A percentile compares a stretch with the other conserved stretches of the same genome.
Conservation (phyloP, 768 basidiomycete genomes). For the Boletus vermiculosoides region DNA sequence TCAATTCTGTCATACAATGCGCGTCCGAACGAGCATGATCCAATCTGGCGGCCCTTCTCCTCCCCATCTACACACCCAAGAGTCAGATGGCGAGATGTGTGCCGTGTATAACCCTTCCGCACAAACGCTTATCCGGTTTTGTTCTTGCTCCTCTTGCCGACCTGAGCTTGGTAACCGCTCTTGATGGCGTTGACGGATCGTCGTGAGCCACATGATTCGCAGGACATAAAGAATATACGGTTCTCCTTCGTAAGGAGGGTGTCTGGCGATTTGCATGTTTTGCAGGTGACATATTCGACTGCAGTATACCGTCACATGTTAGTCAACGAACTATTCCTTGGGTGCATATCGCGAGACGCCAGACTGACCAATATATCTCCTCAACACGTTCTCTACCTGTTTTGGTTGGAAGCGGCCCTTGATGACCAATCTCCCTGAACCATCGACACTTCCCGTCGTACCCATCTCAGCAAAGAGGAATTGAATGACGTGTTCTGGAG, state of each 20-base stretch:
- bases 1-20: conserved; percentile 11
- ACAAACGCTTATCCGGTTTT: conserved; percentile 57
- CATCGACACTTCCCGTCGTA: conserved; percentile 95
- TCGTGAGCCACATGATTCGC: conserved; percentile 86
- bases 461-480: conserved; percentile 98
- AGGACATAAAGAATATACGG: conserved; percentile 97
- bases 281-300: conserved; percentile 99
- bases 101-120: conserved; percentile 20
- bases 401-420: conserved; percentile 98
- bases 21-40: conserved; percentile 4
- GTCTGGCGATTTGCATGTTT: conserved; percentile 98
- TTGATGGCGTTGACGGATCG: conserved; percentile 96
- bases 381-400: conserved; percentile 94
- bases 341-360: neutral
- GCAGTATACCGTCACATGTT: neutral
- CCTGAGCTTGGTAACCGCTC: conserved; percentile 97
- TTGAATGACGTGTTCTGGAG: conserved; percentile 96
- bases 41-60: neutral
- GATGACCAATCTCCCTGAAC: conserved; percentile 88
- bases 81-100: neutral
- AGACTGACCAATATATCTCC: conserved; percentile 89
- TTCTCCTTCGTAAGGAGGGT: conserved; percentile 97
- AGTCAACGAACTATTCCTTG: neutral
- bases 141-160: conserved; percentile 84
- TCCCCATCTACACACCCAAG: conserved; percentile 3